Evolutionary conservation across 305 asterid species (phyloP), one percentile per base, ranked within the genome.

Genomic region (Plantago coronopus): DNA sequence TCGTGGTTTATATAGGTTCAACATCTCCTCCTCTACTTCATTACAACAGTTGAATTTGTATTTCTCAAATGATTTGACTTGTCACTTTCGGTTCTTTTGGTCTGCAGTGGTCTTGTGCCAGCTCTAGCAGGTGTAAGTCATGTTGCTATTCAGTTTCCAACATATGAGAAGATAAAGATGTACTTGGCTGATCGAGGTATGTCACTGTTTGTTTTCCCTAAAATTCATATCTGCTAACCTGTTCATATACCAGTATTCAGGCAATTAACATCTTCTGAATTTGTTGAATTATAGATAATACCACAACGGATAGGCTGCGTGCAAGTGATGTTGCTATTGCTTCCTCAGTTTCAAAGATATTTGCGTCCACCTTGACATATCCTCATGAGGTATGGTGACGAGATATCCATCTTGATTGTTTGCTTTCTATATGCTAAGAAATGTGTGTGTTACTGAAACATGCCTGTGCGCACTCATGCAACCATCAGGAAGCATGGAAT

Each of bases 81-180:
- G 29, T 53, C 22, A n/a, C 51, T 68, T 54, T 25, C 42, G 72
- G 48, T 69, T 73, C 61, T 47, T 60, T 63, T 72, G 31, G 37
- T 63, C 71, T 57, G 73, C 91, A 91, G 98, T 73, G 98, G 98
- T 74, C 94, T 91, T 57, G 95, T 91, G 72, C 96, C 96, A 25
- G 96, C 96, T 69, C 75, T 91, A 81, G 96, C 93, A 59, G 96
- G 98, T 59, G 63, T 88, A 67, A 91, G 87, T 76, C 96, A 91
- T 63, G 96, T 86, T 14, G 96, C 98, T 18, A 88, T 91, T 74
- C 98, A 91, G 48, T 91, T 91, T 72, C 96, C 98, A 40, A 74
- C 87, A 17, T 91, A 91, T 64, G 98, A 91, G 83, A 79, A 81
- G 78, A 84, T 88, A 65, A 91, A 91, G 69, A 38, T 53, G 51